Evolutionary conservation across 768 basidiomycete species (phyloP).

Genomic region (Suillus subluteus): DNA sequence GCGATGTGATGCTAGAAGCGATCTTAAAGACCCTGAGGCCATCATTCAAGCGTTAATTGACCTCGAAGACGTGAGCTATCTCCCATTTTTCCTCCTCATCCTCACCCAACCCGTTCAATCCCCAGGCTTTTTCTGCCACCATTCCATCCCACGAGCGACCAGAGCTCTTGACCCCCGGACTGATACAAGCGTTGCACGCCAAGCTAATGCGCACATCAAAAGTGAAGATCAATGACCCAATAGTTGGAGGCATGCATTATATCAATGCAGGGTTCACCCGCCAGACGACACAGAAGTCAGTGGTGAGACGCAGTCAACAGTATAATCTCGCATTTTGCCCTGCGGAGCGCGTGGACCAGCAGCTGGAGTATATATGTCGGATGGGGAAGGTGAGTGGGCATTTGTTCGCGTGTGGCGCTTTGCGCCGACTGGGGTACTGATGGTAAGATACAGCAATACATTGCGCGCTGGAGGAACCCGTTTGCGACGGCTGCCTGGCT

Average conservation of each 20-base stretch:
- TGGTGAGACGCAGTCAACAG: conserved; percentile 34
- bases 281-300: conserved; percentile 31
- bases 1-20: conserved; percentile 27
- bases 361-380: conserved; percentile 38
- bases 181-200: conserved; percentile 32
- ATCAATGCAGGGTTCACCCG: conserved; percentile 35
- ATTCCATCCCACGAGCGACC: conserved; percentile 27
- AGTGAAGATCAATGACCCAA: conserved; percentile 24
- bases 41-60: conserved; percentile 26
- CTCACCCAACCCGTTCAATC: background rate
- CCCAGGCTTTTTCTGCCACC: conserved; percentile 30
- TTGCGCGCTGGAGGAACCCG: conserved; percentile 40
- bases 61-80: conserved; percentile 27
- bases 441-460: conserved; percentile 34
- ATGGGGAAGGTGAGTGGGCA: conserved; percentile 33
- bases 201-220: conserved; percentile 37
- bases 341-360: conserved; percentile 33
- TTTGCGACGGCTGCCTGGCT: conserved; percentile 41
- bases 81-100: background rate
- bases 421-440: background rate
- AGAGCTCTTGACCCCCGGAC: conserved; percentile 31
- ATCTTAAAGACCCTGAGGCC: conserved; percentile 26
- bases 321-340: conserved; percentile 39
- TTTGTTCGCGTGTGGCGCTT: background rate
- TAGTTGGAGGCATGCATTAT: conserved; percentile 25